A percentile compares a stretch with the other conserved stretches of the same genome.
phyloP scores from a whole-genome alignment of 768 basidiomycete species.

The Kwoniella botswanensis region DNA sequence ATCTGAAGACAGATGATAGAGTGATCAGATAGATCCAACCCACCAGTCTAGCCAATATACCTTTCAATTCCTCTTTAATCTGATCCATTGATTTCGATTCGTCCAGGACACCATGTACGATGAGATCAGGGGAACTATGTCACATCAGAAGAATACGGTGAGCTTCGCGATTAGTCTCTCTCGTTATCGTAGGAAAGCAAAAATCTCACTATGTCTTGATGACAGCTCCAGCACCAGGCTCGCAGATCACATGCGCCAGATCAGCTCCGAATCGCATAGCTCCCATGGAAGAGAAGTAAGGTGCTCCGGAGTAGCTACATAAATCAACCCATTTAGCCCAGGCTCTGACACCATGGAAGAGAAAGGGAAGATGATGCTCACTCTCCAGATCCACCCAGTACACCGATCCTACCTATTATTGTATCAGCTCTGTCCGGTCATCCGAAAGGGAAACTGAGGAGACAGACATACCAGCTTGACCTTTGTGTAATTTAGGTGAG shows the following conservation, averaged over 20 bases:
- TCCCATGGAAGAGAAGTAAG: slow-evolving; percentile 91
- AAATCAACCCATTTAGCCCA: neutral
- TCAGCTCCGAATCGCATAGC: slow-evolving; percentile 89
- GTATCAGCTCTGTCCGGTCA: neutral
- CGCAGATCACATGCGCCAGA: slow-evolving; percentile 95
- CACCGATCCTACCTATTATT: slow-evolving; percentile 77
- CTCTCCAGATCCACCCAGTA: slow-evolving; percentile 93
- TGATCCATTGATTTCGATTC: slow-evolving; percentile 67
- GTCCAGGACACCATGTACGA: slow-evolving; percentile 89
- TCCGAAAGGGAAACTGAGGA: neutral
- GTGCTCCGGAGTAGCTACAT: slow-evolving; percentile 90
- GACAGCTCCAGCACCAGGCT: slow-evolving; percentile 84
- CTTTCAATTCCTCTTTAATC: slow-evolving; percentile 59
- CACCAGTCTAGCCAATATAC: slow-evolving; percentile 74
- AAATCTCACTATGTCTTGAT: slow-evolving; percentile 84
- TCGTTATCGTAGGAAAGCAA: neutral
- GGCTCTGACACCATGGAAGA: no score
- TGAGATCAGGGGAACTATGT: slow-evolving; percentile 68
- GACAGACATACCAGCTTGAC: slow-evolving; percentile 75
- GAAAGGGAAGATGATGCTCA: slow-evolving; percentile 59
- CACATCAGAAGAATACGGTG: slow-evolving; percentile 4
- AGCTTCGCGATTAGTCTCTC: neutral
- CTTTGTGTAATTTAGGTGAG: slow-evolving; percentile 86
- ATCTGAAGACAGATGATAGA: no score
- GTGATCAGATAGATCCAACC: slow-evolving; percentile 5